phyloP scores from a whole-genome alignment of 768 basidiomycete species.

The Russula virescens region DNA sequence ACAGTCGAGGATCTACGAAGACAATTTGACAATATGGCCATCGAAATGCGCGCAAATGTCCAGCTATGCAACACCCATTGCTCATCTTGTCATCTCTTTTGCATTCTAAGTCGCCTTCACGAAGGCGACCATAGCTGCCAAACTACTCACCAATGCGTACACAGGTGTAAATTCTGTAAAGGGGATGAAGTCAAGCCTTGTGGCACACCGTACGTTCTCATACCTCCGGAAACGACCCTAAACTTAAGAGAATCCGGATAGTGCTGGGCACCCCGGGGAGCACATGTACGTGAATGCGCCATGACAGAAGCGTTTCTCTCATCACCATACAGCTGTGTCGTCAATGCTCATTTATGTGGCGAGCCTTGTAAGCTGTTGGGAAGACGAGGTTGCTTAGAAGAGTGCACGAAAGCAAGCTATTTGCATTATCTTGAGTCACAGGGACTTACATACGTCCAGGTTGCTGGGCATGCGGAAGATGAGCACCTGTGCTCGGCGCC shows the following conservation, averaged over 20 bases:
- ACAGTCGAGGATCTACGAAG: constrained; percentile 43
- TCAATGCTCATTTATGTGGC: constrained; percentile 47
- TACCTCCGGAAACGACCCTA: too few relatives aligned
- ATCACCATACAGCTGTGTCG: constrained; percentile 39
- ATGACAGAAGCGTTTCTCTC: neutral
- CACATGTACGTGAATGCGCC: constrained; percentile 41
- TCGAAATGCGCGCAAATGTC: constrained; percentile 42
- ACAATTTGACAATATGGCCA: constrained; percentile 36
- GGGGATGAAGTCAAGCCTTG: constrained; percentile 36
- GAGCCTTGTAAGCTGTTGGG: constrained; percentile 41
- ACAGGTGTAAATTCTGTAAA: constrained; percentile 39
- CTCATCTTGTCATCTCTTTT: constrained; percentile 42
- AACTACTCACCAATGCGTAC: constrained; percentile 44
- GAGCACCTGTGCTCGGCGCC: constrained; percentile 51
- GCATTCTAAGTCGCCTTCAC: constrained; percentile 43
- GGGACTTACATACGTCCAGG: constrained; percentile 30
- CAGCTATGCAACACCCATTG: constrained; percentile 49
- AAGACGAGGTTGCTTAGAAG: constrained; percentile 45
- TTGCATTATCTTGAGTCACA: neutral
- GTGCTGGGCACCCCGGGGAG: constrained; percentile 51
- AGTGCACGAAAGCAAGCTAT: constrained; percentile 46
- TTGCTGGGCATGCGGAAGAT: constrained; percentile 40
- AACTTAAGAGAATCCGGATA: constrained; percentile 25
- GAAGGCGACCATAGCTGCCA: constrained; percentile 43
- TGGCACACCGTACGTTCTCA: constrained; percentile 40